Conservation (phyloP, 192 early-diverging fungal genomes). For the Backusella westeae region DNA sequence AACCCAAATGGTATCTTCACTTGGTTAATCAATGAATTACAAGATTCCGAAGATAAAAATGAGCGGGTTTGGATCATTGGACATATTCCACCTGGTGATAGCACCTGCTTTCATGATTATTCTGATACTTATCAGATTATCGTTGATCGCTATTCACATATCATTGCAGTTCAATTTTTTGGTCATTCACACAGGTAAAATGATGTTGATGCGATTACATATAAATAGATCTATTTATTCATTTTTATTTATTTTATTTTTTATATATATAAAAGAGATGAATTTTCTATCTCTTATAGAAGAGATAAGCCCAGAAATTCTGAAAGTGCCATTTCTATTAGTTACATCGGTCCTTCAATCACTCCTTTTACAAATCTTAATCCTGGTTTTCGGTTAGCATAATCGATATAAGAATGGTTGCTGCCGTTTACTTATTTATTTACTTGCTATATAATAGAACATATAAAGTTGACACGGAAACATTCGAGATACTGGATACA, state of each 20-base stretch:
- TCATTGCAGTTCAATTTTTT: slow-evolving; percentile 55
- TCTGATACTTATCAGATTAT: slow-evolving; percentile 51
- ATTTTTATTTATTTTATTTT: background rate
- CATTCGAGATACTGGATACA: slow-evolving; percentile 51
- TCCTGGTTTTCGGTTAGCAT: slow-evolving; percentile 47
- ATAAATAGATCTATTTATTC: background rate
- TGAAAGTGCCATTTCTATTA: slow-evolving; percentile 40
- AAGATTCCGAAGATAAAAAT: slow-evolving; percentile 47
- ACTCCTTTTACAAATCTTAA: slow-evolving; percentile 49
- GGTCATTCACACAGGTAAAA: slow-evolving; percentile 51
- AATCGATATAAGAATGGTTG: background rate
- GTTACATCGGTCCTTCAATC: slow-evolving; percentile 52
- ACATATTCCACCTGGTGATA: slow-evolving; percentile 48
- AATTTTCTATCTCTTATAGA: slow-evolving; percentile 50
- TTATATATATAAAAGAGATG: slow-evolving; percentile 28
- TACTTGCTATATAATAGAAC: slow-evolving; percentile 25
- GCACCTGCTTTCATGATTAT: slow-evolving; percentile 50
- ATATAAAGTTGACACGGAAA: slow-evolving; percentile 52
- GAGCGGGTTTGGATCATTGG: slow-evolving; percentile 58
- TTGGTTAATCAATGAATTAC: slow-evolving; percentile 49
- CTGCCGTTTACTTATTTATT: background rate
- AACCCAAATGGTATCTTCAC: slow-evolving; percentile 51
- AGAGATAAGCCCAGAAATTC: slow-evolving; percentile 27
- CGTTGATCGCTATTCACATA: slow-evolving; percentile 51
- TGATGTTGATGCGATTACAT: background rate